These are phyloP conservation scores for Neofusicoccum parvum DNA, from an alignment of 2,329 filamentous ascomycete species.

Conservation along the genomic window DNA sequence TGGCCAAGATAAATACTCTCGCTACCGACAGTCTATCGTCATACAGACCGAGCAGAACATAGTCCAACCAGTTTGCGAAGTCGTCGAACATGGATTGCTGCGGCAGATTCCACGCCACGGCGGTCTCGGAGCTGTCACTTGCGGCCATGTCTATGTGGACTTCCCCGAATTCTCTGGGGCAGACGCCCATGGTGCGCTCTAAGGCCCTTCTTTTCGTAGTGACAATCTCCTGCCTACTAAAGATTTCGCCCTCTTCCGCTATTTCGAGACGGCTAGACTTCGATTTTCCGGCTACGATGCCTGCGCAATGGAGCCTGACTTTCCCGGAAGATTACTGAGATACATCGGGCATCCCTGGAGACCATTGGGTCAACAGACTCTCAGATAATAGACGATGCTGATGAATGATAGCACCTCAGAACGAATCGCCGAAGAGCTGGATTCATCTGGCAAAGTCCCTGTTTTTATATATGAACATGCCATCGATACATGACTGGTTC, in stretches of 20 bases:
- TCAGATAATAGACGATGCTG: too few species aligned
- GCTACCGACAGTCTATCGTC: too few species aligned
- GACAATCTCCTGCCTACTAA: background rate
- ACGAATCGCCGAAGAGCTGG: too few species aligned
- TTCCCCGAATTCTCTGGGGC: background rate
- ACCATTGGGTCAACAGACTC: too few species aligned
- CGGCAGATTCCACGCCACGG: background rate
- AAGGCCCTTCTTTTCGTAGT: background rate
- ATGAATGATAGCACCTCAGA: too few species aligned
- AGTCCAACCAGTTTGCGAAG: background rate
- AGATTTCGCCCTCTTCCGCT: background rate
- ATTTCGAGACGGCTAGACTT: background rate
- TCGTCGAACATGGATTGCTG: background rate
- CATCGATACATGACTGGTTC: too few species aligned
- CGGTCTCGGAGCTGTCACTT: background rate
- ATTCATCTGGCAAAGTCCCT: too few species aligned
- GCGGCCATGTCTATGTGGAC: background rate
- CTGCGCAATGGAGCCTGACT: background rate
- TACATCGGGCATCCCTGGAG: too few species aligned
- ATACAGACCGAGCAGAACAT: too few species aligned
- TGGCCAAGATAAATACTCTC: background rate
- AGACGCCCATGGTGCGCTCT: background rate
- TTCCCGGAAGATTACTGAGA: background rate
- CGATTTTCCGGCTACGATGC: background rate
- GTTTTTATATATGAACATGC: too few species aligned